Conservation (phyloP, 2,329 filamentous ascomycete genomes). For the Fonsecaea monophora region DNA sequence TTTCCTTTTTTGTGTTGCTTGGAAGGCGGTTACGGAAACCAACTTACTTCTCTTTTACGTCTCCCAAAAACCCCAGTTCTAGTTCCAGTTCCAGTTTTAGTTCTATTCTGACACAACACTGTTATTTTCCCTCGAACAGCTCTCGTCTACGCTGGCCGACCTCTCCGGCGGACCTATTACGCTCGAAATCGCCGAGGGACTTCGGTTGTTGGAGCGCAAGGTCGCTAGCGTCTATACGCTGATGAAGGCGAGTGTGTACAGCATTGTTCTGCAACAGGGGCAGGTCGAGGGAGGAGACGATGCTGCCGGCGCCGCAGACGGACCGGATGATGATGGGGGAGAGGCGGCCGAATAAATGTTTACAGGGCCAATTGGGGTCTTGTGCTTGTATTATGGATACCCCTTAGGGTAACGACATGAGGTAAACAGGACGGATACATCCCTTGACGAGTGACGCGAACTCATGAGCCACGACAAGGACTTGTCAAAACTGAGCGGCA, state of each 20-base stretch:
- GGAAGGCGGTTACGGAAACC: no score
- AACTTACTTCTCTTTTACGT: no score
- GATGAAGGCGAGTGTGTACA: conserved; percentile 97
- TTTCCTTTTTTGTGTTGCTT: no score
- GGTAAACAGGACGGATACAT: not conserved
- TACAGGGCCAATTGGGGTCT: not conserved
- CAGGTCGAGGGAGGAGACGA: conserved; percentile 71
- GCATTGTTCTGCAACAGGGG: conserved; percentile 90
- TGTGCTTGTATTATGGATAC: not conserved
- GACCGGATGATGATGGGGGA: conserved; percentile 13
- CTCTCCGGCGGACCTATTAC: conserved; percentile 75
- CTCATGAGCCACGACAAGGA: not conserved
- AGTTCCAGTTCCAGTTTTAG: no score
- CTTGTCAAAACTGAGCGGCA: not conserved
- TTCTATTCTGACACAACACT: no score
- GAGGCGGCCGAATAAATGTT: not conserved
- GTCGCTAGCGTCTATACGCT: conserved; percentile 93
- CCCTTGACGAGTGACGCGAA: not conserved
- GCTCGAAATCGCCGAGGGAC: conserved; percentile 78
- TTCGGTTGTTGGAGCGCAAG: conserved; percentile 89
- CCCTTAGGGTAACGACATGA: not conserved
- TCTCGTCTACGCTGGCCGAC: conserved; percentile 66
- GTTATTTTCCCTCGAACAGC: conserved; percentile 50
- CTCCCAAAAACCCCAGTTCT: no score
- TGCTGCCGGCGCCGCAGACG: conserved; percentile 8